These are phyloP conservation scores for Marasmius sp. DNA, from an alignment of 1,284 basidiomycete species.

Conservation along the genomic window DNA sequence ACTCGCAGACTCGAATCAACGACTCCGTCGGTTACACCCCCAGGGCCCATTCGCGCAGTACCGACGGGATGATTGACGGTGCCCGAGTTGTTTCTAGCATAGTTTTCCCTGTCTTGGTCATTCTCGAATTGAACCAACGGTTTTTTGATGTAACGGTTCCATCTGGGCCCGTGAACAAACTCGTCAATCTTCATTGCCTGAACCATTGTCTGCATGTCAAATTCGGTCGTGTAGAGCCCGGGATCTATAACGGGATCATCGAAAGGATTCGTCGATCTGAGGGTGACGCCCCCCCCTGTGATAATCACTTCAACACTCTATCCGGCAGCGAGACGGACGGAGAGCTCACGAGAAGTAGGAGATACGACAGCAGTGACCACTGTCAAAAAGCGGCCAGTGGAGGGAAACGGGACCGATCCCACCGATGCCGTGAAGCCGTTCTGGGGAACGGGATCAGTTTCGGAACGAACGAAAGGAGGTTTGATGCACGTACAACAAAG, in stretches of 20 bases:
- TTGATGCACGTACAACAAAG: constrained; percentile 19
- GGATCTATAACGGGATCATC: constrained; percentile 30
- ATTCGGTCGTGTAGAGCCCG: constrained; percentile 18
- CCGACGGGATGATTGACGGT: constrained; percentile 13
- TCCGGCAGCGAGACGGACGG: background rate
- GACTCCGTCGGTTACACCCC: constrained; percentile 12
- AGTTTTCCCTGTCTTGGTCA: constrained; percentile 14
- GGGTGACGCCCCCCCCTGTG: constrained; percentile 9
- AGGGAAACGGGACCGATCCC: constrained; percentile 3
- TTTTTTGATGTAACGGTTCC: constrained; percentile 16
- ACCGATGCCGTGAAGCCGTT: background rate
- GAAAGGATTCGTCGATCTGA: constrained; percentile 25
- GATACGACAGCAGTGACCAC: constrained; percentile 12
- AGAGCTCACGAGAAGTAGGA: constrained; percentile 15
- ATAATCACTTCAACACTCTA: background rate
- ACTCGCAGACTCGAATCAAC: constrained; percentile 18
- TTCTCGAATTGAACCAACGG: constrained; percentile 7
- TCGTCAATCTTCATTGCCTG: constrained; percentile 13
- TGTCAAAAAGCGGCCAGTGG: constrained; percentile 13
- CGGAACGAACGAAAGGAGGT: background rate
- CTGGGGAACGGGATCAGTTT: background rate
- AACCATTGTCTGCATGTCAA: constrained; percentile 15
- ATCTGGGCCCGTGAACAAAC: constrained; percentile 16
- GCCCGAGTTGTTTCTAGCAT: constrained; percentile 8
- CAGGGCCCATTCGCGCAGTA: constrained; percentile 13